These are phyloP conservation scores for Botryosphaeria dothidea DNA, from an alignment of 2,329 filamentous ascomycete genomes.

Conservation along the genomic window DNA sequence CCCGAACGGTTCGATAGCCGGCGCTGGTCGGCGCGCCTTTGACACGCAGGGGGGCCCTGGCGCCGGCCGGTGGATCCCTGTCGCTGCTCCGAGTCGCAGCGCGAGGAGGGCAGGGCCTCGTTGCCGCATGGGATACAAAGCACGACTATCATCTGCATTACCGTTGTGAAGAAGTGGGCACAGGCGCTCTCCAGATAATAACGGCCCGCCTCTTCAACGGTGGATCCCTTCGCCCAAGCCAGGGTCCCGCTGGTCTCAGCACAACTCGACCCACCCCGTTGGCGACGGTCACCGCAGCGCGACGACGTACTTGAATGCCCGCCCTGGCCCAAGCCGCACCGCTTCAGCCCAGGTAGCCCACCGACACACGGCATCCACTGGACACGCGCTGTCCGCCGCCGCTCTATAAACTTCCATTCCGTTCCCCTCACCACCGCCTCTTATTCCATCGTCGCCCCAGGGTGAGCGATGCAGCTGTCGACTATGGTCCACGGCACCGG, in stretches of 20 bases:
- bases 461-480: conserved; percentile 41
- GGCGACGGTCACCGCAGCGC: conserved; percentile 25
- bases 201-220: conserved; percentile 24
- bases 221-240: conserved; percentile 20
- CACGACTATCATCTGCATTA: conserved; percentile 37
- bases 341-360: conserved; percentile 17
- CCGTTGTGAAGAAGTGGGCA: conserved; percentile 39
- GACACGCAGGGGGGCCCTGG: conserved; percentile 20
- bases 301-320: conserved; percentile 37
- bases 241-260: conserved; percentile 27
- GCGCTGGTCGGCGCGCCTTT: conserved; percentile 19
- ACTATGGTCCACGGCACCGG: conserved; percentile 46
- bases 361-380: conserved; percentile 8
- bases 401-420: conserved; percentile 21
- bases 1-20: conserved; percentile 41
- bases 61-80: conserved; percentile 19
- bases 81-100: conserved; percentile 21
- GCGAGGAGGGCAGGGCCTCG: conserved; percentile 7
- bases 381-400: conserved; percentile 10
- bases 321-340: conserved; percentile 21
- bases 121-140: conserved; percentile 16
- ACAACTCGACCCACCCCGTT: conserved; percentile 36
- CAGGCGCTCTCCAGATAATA: conserved; percentile 23
- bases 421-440: conserved; percentile 20
- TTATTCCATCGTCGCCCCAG: conserved; percentile 20